Conservation (phyloP, 306 rosid species). For the Mimosa pudica region DNA sequence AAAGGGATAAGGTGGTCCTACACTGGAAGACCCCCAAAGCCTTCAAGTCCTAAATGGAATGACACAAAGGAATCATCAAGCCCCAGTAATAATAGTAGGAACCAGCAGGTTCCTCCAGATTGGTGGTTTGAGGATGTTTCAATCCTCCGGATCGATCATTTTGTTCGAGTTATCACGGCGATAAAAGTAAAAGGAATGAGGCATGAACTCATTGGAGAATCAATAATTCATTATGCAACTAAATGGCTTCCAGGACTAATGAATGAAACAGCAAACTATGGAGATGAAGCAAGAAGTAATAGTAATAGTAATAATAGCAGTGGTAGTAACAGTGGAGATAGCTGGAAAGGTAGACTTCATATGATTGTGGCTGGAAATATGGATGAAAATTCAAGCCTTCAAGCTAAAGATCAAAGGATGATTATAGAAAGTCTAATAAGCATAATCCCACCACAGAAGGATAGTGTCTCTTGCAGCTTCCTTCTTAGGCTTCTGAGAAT, state of each 20-base stretch:
- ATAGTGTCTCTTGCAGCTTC: conserved; percentile 91
- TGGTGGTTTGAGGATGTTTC: conserved; percentile 99
- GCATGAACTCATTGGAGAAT: conserved; percentile 78
- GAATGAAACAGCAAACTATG: conserved; percentile 39
- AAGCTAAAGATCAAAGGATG: conserved; percentile 86
- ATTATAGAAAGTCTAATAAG: conserved; percentile 90
- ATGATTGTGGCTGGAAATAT: conserved; percentile 68
- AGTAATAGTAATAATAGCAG: conserved; percentile 40
- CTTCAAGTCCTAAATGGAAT: conserved; percentile 83
- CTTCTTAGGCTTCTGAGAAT: conserved; percentile 86
- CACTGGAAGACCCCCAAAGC: conserved; percentile 68
- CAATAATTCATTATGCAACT: conserved; percentile 75
- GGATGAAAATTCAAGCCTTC: conserved; percentile 59
- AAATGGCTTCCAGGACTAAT: conserved; percentile 87
- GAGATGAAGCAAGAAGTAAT: conserved; percentile 64
- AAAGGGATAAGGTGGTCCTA: conserved; percentile 95
- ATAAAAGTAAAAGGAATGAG: conserved; percentile 96
- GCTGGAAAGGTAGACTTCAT: conserved; percentile 85
- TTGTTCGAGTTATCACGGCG: conserved; percentile 90
- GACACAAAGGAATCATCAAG: conserved; percentile 76
- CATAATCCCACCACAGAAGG: conserved; percentile 95
- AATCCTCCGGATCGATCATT: conserved; percentile 91
- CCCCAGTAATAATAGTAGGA: conserved; percentile 60
- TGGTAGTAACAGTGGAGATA: conserved; percentile 46
- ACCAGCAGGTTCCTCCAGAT: conserved; percentile 82